These are phyloP conservation scores for Trichoderma erinaceum DNA, from an alignment of 495 filamentous ascomycete genomes.

Conservation along the genomic window DNA sequence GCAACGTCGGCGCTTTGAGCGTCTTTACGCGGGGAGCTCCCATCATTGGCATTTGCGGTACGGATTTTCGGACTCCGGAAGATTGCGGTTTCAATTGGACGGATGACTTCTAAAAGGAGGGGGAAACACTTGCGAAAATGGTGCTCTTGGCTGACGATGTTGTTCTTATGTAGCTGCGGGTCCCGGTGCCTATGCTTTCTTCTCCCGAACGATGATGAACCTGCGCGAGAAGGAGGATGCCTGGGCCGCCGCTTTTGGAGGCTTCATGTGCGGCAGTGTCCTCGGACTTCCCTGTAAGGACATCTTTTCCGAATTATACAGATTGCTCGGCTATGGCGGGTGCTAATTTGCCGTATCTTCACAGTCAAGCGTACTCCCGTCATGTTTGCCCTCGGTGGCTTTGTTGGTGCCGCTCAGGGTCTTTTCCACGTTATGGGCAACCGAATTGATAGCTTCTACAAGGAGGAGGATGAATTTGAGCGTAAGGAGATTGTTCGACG, in stretches of 20 bases:
- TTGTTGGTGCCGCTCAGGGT: conserved; percentile 56
- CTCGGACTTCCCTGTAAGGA: conserved; percentile 46
- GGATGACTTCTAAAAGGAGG: conserved; percentile 21
- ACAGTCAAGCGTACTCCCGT: conserved; percentile 69
- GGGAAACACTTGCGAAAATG: not conserved
- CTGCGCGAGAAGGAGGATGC: conserved; percentile 68
- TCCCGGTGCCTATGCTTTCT: conserved; percentile 27
- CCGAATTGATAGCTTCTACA: conserved; percentile 50
- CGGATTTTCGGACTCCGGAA: conserved; percentile 7
- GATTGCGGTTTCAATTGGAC: conserved; percentile 55
- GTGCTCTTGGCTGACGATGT: conserved; percentile 22
- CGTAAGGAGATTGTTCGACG: conserved; percentile 69
- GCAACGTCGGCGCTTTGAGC: conserved; percentile 69
- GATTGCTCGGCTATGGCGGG: not conserved
- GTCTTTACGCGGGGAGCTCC: conserved; percentile 58
- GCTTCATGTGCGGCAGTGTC: conserved; percentile 64
- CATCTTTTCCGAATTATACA: not conserved
- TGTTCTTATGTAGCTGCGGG: conserved; percentile 63
- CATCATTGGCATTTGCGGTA: conserved; percentile 36
- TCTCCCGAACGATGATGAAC: conserved; percentile 54
- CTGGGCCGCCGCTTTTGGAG: conserved; percentile 63
- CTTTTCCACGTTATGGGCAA: conserved; percentile 76
- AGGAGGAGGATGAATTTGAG: conserved; percentile 71
- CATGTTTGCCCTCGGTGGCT: conserved; percentile 70
- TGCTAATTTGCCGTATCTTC: conserved; percentile 4